phyloP scores from a whole-genome alignment of 2,329 filamentous ascomycete species.

The Sporothrix pseudoabietina region DNA sequence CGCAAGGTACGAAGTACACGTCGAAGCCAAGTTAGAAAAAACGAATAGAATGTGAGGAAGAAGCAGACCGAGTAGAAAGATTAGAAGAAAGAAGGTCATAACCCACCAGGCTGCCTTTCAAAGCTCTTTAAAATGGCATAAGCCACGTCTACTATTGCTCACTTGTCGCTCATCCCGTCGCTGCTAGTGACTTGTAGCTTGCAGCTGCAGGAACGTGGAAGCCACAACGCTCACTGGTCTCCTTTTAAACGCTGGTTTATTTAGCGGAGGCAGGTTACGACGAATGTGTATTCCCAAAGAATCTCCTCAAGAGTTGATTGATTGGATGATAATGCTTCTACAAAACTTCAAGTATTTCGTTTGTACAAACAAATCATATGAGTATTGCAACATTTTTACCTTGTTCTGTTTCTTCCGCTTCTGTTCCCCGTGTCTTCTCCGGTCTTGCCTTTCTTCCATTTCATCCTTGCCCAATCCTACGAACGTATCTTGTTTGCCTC shows the following conservation, averaged over 20 bases:
- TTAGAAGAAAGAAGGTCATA: neutral
- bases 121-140: neutral
- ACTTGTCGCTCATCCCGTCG: neutral
- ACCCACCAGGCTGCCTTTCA: neutral
- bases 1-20: neutral
- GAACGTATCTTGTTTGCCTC: neutral
- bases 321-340: neutral
- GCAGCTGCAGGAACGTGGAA: neutral
- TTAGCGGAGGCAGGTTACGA: neutral
- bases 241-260: neutral
- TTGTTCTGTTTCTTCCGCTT: neutral
- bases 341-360: neutral
- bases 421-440: neutral
- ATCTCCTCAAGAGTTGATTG: neutral
- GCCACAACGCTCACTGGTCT: neutral
- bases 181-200: neutral
- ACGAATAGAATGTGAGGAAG: neutral
- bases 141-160: neutral
- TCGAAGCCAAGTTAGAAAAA: neutral
- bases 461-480: conserved; percentile 11
- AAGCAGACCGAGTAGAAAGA: neutral
- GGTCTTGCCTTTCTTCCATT: neutral
- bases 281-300: neutral
- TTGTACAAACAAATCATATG: neutral
- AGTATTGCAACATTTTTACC: neutral